phyloP scores from a whole-genome alignment of 176 grass and related monocot genomes.

The Aegilops sharonensis region DNA sequence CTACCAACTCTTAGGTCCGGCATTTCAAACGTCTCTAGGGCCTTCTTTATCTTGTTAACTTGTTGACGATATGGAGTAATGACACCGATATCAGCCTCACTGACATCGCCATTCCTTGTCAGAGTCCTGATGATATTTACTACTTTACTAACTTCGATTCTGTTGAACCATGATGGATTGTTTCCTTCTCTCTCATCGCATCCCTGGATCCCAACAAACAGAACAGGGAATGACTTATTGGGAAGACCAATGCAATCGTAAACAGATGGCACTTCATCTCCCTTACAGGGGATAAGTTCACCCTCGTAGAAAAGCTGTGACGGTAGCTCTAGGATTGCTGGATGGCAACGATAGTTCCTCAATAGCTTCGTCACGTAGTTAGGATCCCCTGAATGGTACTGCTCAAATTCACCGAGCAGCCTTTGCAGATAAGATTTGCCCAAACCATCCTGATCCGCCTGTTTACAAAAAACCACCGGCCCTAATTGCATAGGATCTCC shows the following conservation, averaged over 20 bases:
- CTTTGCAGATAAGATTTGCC: conserved; percentile 72
- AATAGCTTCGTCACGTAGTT: conserved; percentile 82
- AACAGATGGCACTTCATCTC: conserved; percentile 37
- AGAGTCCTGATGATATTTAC: conserved; percentile 76
- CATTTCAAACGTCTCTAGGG: conserved; percentile 73
- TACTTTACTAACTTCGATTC: conserved; percentile 91
- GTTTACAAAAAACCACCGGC: conserved; percentile 70
- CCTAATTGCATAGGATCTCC: conserved; percentile 78
- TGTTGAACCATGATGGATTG: conserved; percentile 97
- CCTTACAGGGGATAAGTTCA: conserved; percentile 72
- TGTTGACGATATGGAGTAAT: conserved; percentile 94
- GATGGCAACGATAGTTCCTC: conserved; percentile 92
- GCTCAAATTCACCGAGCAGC: conserved; percentile 55
- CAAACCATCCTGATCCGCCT: conserved; percentile 66
- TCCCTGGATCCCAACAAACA: conserved; percentile 95
- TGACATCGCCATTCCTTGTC: conserved; percentile 40
- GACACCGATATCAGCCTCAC: conserved; percentile 72
- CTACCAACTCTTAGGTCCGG: conserved; percentile 80
- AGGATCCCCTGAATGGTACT: conserved; percentile 45
- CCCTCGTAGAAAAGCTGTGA: conserved; percentile 78
- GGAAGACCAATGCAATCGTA: conserved; percentile 67
- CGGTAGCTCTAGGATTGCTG: conserved; percentile 86
- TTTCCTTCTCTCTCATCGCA: conserved; percentile 96
- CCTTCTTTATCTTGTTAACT: conserved; percentile 76
- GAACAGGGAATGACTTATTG: conserved; percentile 81